Evolutionary conservation across 805 yeast species (phyloP).

Genomic region (Saturnispora kantuleensis): DNA sequence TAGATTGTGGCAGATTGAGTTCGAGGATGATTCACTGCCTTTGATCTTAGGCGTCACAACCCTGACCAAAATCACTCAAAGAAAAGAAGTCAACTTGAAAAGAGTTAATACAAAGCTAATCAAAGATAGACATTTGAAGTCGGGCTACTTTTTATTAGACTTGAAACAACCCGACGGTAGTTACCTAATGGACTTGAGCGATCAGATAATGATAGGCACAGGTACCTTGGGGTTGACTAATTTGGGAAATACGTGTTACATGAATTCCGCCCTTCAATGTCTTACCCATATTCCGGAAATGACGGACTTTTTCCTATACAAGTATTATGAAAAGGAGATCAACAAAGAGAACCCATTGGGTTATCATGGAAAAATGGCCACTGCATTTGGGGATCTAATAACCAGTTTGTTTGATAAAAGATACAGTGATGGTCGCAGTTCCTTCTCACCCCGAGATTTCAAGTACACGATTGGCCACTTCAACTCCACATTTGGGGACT

Average conservation of each 20-base stretch:
- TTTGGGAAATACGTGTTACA: conserved; percentile 86
- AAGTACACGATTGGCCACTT: conserved; percentile 69
- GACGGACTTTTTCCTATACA: conserved; percentile 59
- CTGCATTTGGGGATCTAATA: conserved; percentile 61
- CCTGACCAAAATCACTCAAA: conserved; percentile 13
- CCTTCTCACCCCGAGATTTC: conserved; percentile 63
- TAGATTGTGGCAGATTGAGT: conserved; percentile 22
- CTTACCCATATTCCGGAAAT: conserved; percentile 78
- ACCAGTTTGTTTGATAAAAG: conserved; percentile 41
- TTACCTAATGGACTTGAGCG: conserved; percentile 19
- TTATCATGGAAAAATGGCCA: conserved; percentile 71
- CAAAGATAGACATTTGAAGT: conserved; percentile 8
- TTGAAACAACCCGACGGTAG: conserved; percentile 20
- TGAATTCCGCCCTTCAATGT: conserved; percentile 93
- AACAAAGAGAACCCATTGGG: conserved; percentile 80
- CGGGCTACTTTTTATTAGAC: conserved; percentile 20
- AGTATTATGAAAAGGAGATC: conserved; percentile 52
- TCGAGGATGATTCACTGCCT: conserved; percentile 12
- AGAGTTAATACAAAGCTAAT: conserved; percentile 10
- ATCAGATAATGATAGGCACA: conserved; percentile 16
- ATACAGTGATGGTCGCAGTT: conserved; percentile 13
- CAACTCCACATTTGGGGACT: conserved; percentile 70
- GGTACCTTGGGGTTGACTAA: conserved; percentile 61
- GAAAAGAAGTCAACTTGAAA: conserved; percentile 16
- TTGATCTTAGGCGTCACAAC: conserved; percentile 15